These are phyloP conservation scores for Pterula multifida DNA, from an alignment of 1,284 basidiomycete species.

Conservation along the genomic window DNA sequence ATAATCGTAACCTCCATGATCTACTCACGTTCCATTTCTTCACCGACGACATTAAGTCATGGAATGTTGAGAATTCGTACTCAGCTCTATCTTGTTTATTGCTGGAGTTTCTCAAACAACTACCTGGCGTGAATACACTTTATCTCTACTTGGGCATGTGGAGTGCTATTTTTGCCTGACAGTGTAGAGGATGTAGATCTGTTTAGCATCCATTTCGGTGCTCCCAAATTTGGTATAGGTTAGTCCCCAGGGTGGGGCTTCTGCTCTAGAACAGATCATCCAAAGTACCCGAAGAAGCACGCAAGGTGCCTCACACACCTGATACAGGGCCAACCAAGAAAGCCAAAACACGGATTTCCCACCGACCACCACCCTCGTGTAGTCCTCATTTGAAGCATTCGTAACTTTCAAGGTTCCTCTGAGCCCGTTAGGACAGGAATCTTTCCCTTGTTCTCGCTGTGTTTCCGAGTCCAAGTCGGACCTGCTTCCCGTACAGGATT, in stretches of 20 bases:
- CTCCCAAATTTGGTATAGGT: constrained; percentile 97
- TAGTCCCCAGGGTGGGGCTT: constrained; percentile 76
- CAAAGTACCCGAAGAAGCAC: constrained; percentile 38
- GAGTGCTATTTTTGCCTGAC: constrained; percentile 98
- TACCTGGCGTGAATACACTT: constrained; percentile 95
- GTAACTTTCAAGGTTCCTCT: constrained; percentile 55
- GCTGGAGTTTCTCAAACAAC: constrained; percentile 48
- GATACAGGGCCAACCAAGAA: constrained; percentile 4
- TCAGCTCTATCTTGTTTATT: constrained; percentile 81
- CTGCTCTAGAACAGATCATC: constrained; percentile 73
- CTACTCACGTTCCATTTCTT: too few species aligned
- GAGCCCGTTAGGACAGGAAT: constrained; percentile 40
- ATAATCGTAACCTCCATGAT: too few species aligned
- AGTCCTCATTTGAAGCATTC: constrained; percentile 22
- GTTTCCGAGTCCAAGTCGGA: constrained; percentile 43
- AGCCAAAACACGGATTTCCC: not conserved
- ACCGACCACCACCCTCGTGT: too few species aligned
- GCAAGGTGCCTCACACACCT: not conserved
- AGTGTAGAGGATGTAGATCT: constrained; percentile 97
- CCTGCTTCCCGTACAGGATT: constrained; percentile 60
- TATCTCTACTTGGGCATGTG: constrained; percentile 99
- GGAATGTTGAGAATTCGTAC: constrained; percentile 90
- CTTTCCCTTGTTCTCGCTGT: constrained; percentile 76
- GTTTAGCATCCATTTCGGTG: constrained; percentile 97
- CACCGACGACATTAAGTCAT: constrained; percentile 66